These are phyloP conservation scores for Ensete glaucum DNA, from an alignment of 176 grass and related monocot genomes.

Conservation along the genomic window DNA sequence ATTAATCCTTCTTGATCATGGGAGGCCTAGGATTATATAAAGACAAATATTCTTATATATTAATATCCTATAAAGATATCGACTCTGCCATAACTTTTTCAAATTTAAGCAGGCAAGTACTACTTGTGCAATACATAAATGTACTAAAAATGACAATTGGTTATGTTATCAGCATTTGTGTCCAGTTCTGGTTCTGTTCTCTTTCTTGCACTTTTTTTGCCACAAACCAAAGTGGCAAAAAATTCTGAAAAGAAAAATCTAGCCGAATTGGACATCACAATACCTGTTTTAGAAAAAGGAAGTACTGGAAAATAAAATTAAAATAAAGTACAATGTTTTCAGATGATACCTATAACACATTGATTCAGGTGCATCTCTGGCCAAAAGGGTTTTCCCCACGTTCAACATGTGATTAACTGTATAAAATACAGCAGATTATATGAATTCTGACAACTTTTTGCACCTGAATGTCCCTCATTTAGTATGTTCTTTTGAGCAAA, in stretches of 20 bases:
- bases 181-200: neutral
- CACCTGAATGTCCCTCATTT: neutral
- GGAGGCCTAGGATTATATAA: no score
- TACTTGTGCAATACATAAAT: neutral
- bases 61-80: no score
- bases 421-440: conserved; percentile 13
- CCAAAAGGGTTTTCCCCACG: conserved; percentile 69
- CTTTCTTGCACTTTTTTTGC: neutral
- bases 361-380: conserved; percentile 58
- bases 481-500: neutral
- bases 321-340: conserved; percentile 13
- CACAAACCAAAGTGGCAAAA: no score
- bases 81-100: neutral
- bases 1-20: no score
- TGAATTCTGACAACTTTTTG: neutral
- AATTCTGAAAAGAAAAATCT: neutral
- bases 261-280: no score
- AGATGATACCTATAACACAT: conserved; percentile 55
- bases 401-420: conserved; percentile 87
- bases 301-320: conserved; percentile 8
- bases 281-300: neutral
- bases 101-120: neutral
- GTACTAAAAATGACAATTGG: neutral
- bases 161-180: neutral
- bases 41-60: no score